Base-by-base conservation (phyloP, 495 filamentous ascomycete species). In the Neurospora sp. region DNA sequence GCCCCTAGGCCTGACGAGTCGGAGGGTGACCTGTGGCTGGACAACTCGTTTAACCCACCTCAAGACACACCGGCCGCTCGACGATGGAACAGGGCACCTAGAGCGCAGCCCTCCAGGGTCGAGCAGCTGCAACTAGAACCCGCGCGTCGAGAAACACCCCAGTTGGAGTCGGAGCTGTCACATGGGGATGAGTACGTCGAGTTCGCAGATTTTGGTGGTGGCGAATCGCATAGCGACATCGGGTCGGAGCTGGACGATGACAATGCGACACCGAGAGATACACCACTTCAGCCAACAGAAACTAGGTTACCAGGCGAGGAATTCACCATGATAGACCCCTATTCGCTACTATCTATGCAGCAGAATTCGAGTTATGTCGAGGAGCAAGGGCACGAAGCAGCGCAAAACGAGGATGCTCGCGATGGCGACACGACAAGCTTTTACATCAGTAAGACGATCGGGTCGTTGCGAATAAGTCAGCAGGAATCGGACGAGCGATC, bases 251-350 rank as follows among this genome's bases (percentile, higher is more conserved):
- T 28, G 4, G 75, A 76, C 38, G 73, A 76, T 4, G 31, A 73
- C 21, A 70, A 34, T 6, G 70, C 28, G 1, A 66, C 54, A 1
- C 54, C 54, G 15, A 34, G 54, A 15, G 54, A 66, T 34, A 66
- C 54, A 13, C 10, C 36, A 34, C 3, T 74, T 75, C 17, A 43
- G 62, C 15, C 81, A 84, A 45, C 54, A 66, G 83, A 87, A 54
- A 86, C 84, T 0, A 75, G 85, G 39, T 77, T 82, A 70, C 79
- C 84, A 9, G 80, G 80, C 6, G 85, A 85, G 37, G 84, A 85
- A 28, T 87, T 87, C 74, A 87, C 83, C 69, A 85, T 85, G 84
- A 86, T 87, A 45, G 82, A 81, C 39, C 73, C 86, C 4, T 79
- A 80, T 43, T 85, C 84, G 11, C 74, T 87, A 39, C 81, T 81